Percentiles rank a stretch among this genome's conserved stretches.
phyloP scores from a whole-genome alignment of 768 basidiomycete genomes.

The Podaxis mareebaensis region DNA sequence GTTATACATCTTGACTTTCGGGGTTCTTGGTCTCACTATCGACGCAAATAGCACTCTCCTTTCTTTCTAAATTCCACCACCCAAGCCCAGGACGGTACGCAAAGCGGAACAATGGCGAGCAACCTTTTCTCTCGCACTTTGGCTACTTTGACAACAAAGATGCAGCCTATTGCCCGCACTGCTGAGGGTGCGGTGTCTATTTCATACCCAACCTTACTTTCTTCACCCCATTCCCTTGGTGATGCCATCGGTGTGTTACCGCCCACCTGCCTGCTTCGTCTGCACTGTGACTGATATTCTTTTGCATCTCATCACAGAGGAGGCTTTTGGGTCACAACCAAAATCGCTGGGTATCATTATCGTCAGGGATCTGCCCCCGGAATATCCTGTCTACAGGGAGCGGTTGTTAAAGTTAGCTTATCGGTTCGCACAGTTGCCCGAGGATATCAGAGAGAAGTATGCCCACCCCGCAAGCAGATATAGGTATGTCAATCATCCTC shows the following conservation, averaged over 20 bases:
- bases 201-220: slow-evolving; percentile 28
- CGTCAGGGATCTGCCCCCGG: slow-evolving; percentile 74
- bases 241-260: slow-evolving; percentile 57
- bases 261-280: neutral
- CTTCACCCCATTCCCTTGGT: slow-evolving; percentile 26
- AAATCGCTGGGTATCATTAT: slow-evolving; percentile 80
- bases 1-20: neutral
- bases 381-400: slow-evolving; percentile 64
- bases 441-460: slow-evolving; percentile 68
- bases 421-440: slow-evolving; percentile 72
- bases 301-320: slow-evolving; percentile 41
- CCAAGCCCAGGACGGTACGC: neutral
- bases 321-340: slow-evolving; percentile 81
- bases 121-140: slow-evolving; percentile 12
- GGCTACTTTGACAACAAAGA: slow-evolving; percentile 13
- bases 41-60: neutral
- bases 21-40: neutral
- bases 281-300: slow-evolving; percentile 1
- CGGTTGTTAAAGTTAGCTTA: slow-evolving; percentile 74
- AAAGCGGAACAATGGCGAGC: slow-evolving; percentile 2
- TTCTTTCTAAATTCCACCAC: neutral
- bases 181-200: slow-evolving; percentile 31
- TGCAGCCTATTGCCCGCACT: slow-evolving; percentile 20
- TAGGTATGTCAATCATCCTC: slow-evolving; percentile 48
- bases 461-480: slow-evolving; percentile 73